Evolutionary conservation across 1,139 yeast species (phyloP).

Genomic region (Suhomyces atakaporum): DNA sequence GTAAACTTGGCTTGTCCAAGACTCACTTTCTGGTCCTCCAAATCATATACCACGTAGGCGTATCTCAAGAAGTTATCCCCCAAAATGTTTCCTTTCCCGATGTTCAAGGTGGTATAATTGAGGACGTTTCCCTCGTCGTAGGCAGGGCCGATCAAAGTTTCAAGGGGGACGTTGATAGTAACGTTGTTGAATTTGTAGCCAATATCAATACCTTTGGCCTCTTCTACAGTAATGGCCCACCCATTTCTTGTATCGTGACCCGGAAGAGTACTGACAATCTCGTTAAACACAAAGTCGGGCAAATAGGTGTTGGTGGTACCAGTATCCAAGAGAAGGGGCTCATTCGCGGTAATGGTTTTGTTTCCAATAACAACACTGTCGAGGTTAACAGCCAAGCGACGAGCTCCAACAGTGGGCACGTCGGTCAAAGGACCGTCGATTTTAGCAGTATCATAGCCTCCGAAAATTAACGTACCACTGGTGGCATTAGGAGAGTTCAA

Average conservation of each 20-base stretch:
- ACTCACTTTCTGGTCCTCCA: slow-evolving; percentile 18
- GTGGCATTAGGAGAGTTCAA: slow-evolving; percentile 17
- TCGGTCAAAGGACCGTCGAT: slow-evolving; percentile 23
- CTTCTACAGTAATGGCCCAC: slow-evolving; percentile 1
- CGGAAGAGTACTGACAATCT: slow-evolving; percentile 16
- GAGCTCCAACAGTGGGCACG: too few species aligned
- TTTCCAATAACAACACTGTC: too few species aligned
- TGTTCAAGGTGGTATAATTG: not conserved
- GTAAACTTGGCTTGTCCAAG: slow-evolving; percentile 20
- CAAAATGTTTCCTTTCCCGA: slow-evolving; percentile 13
- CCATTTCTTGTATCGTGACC: not conserved
- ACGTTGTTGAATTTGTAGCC: slow-evolving; percentile 53
- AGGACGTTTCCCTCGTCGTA: slow-evolving; percentile 8
- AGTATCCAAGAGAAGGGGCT: slow-evolving; percentile 55
- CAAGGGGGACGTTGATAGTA: slow-evolving; percentile 45
- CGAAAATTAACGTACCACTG: slow-evolving; percentile 29
- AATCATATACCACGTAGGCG: slow-evolving; percentile 23
- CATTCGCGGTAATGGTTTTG: not conserved
- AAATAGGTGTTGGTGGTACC: slow-evolving; percentile 65
- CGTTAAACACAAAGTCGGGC: slow-evolving; percentile 30
- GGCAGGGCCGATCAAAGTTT: slow-evolving; percentile 28
- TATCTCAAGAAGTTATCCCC: slow-evolving; percentile 25
- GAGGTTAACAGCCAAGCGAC: too few species aligned
- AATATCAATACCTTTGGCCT: slow-evolving; percentile 17
- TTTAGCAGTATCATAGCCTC: slow-evolving; percentile 34